Evolutionary conservation across 352 stramenopile species (phyloP), one percentile per base, ranked within the genome.

Genomic region (Phytopythium vexans): DNA sequence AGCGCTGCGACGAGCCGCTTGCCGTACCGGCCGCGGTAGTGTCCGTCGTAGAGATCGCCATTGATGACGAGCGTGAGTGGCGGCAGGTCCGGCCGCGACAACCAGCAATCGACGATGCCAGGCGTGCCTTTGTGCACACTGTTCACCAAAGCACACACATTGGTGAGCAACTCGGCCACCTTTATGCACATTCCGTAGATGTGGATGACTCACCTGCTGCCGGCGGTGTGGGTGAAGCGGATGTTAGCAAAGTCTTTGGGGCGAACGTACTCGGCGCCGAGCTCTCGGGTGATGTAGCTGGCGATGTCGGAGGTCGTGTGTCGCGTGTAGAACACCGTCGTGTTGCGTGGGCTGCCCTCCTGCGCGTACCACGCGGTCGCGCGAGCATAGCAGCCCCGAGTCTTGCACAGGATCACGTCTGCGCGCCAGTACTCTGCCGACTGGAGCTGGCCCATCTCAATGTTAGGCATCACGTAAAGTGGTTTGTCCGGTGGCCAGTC

Each of bases 401-500:
- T 86, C 48, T 92, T 92, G 58, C 74, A 88, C 0, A 92, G 48
- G 39, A 92, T 65, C 2, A 62, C 67, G 47, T 88, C 67, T 5
- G 70, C 68, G 8, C 52, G 54, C 66, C 77, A 83, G 46, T 84
- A 82, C 44, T 88, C 60, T 3, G 57, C 36, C 1, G 62, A 50
- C 8, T 58, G 59, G 12, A 89, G 48, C 56, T 89, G 67, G 49
- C 67, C 65, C 74, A 88, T 89, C 51, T 84, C 64, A 12, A 77
- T 74, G 35, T 77, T 77, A 5, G 70, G 70, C 64, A 77, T 80
- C 2, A 77, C 21, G 40, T 76, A 86, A 27, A 86, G 33, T 0
- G 70, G 62, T 35, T 83, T 86, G 8, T 61, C 33, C 35, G 64
- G 54, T 1, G 66, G 67, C 58, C 68, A 77, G 1, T 43, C 41